Percentiles rank a stretch among this genome's conserved stretches.
Conservation (phyloP, 208 protist genomes). For the Trichomonas gallinae region DNA sequence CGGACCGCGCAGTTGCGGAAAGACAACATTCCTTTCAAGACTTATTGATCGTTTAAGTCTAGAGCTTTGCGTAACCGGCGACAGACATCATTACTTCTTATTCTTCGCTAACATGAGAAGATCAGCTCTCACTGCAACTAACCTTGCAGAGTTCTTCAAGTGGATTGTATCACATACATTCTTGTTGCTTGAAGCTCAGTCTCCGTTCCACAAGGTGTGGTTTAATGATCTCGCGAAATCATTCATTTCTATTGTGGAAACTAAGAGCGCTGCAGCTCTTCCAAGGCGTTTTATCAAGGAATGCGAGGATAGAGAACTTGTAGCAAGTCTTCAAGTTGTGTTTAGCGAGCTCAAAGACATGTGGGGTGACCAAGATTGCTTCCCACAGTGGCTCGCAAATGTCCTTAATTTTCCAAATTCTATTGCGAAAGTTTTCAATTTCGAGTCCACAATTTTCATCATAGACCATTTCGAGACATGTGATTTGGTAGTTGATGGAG, state of each 20-base stretch:
- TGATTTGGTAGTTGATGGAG: background rate
- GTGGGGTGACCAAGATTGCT: background rate
- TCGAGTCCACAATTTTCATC: background rate
- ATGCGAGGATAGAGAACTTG: background rate
- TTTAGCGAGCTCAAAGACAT: background rate
- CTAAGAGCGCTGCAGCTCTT: background rate
- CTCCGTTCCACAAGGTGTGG: background rate
- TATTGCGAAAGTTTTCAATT: background rate
- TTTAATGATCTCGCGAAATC: background rate
- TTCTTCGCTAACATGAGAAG: background rate
- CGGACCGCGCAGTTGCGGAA: background rate
- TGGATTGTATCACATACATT: background rate
- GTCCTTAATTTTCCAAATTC: background rate
- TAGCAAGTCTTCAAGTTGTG: background rate
- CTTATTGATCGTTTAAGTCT: background rate
- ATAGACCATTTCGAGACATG: background rate
- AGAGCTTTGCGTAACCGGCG: background rate
- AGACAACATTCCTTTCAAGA: background rate
- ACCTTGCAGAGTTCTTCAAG: background rate
- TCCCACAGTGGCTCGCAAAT: background rate
- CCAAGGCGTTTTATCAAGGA: background rate
- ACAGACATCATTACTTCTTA: background rate
- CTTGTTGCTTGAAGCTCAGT: background rate
- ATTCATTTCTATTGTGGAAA: background rate
- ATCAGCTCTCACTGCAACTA: background rate